phyloP scores from a whole-genome alignment of 805 yeast genomes.

The Barnettozyma wickerhamii region DNA sequence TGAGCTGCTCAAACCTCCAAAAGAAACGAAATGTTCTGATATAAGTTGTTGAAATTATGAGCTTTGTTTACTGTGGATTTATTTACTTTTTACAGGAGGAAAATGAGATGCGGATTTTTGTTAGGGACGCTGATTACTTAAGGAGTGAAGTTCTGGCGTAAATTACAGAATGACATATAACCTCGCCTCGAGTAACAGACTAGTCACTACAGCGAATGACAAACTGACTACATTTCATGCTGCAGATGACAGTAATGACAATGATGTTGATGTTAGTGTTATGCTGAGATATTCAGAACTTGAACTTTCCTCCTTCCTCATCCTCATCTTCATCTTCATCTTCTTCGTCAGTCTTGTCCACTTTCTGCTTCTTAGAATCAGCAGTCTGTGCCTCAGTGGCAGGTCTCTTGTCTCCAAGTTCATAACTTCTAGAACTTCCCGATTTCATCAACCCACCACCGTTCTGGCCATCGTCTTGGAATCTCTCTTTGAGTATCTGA shows the following conservation, averaged over 20 bases:
- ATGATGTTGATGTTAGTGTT: too few relatives aligned
- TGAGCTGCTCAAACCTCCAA: too few relatives aligned
- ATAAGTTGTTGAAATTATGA: too few relatives aligned
- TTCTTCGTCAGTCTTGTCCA: background rate
- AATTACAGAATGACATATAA: background rate
- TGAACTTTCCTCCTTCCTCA: slow-evolving; percentile 23
- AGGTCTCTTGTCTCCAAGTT: slow-evolving; percentile 16
- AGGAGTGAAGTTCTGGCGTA: background rate
- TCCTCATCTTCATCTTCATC: slow-evolving; percentile 16
- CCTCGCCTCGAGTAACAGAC: too few relatives aligned
- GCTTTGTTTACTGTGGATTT: too few relatives aligned
- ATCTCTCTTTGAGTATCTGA: slow-evolving; percentile 22
- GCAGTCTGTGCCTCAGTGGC: background rate
- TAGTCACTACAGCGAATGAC: too few relatives aligned
- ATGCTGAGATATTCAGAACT: too few relatives aligned
- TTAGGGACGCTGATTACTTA: background rate
- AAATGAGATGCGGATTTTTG: too few relatives aligned
- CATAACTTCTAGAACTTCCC: slow-evolving; percentile 21
- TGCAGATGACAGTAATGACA: too few relatives aligned
- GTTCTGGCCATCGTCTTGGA: background rate
- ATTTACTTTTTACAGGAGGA: too few relatives aligned
- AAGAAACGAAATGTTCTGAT: too few relatives aligned
- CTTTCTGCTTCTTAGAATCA: background rate
- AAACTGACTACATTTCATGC: too few relatives aligned
- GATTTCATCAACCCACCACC: slow-evolving; percentile 13